These are phyloP conservation scores for Petunia secreta DNA, from an alignment of 257 asterid species.

Conservation along the genomic window DNA sequence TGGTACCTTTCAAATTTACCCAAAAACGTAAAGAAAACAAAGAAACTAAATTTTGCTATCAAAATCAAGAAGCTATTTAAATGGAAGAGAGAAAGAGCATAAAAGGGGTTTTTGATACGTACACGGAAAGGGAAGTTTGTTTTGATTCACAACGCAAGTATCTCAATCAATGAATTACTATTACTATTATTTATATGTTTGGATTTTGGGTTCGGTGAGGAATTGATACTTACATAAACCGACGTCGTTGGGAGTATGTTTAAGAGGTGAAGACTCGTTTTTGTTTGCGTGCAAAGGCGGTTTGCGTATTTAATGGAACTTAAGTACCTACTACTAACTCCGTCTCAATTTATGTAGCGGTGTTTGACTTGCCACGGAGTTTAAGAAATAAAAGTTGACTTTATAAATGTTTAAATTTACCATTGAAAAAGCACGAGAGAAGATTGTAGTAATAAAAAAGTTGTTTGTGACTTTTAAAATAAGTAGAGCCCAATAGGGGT, in stretches of 20 bases:
- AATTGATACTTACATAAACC: neutral
- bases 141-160: conserved; percentile 8
- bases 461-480: no score
- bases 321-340: no score
- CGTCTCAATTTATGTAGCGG: no score
- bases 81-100: no score
- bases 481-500: no score
- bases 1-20: neutral
- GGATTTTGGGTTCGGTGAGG: neutral
- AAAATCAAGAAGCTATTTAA: neutral
- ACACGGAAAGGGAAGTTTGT: neutral
- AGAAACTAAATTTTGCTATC: neutral
- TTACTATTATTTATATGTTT: neutral
- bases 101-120: neutral
- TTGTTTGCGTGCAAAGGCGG: neutral
- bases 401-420: no score
- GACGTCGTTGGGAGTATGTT: neutral
- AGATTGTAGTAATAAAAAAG: no score
- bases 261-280: neutral
- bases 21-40: neutral
- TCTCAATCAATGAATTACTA: neutral
- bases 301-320: neutral
- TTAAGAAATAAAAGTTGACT: no score
- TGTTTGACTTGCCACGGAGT: no score
- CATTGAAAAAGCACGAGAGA: no score